A percentile compares a stretch with the other conserved stretches of the same genome.
Conservation (phyloP, 2,329 filamentous ascomycete genomes). For the Daldinia eschscholtzii region DNA sequence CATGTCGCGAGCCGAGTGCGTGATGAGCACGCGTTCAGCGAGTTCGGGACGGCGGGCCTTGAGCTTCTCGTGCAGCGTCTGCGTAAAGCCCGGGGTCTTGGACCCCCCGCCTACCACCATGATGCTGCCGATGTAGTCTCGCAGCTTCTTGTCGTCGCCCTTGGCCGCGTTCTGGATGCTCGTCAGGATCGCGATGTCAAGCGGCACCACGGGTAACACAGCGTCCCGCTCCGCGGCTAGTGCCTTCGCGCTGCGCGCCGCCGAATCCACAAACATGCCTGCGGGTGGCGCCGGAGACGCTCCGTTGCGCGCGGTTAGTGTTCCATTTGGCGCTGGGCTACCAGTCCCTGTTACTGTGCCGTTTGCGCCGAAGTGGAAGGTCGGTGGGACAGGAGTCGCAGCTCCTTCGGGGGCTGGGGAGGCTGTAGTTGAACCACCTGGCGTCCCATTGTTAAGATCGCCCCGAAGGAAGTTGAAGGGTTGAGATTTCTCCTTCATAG, state of each 20-base stretch:
- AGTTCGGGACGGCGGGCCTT: conserved; percentile 74
- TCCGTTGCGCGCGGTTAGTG: conserved; percentile 60
- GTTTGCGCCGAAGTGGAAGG: conserved; percentile 68
- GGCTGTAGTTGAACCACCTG: conserved; percentile 85
- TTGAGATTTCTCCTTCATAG: conserved; percentile 73
- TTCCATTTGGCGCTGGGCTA: conserved; percentile 65
- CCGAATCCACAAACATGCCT: conserved; percentile 64
- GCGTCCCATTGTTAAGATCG: conserved; percentile 80
- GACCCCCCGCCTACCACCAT: conserved; percentile 91
- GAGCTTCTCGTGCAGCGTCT: conserved; percentile 85
- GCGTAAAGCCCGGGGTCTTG: conserved; percentile 82
- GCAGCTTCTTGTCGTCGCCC: conserved; percentile 91
- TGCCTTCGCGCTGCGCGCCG: conserved; percentile 63
- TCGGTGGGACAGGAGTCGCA: conserved; percentile 73
- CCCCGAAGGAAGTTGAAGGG: conserved; percentile 79
- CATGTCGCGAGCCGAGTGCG: conserved; percentile 85
- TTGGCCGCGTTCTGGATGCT: conserved; percentile 89
- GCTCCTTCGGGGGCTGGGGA: conserved; percentile 86
- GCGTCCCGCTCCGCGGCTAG: conserved; percentile 80
- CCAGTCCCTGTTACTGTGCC: conserved; percentile 60
- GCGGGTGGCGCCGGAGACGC: conserved; percentile 58
- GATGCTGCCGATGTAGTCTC: conserved; percentile 89
- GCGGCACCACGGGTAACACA: conserved; percentile 83
- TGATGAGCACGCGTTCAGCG: conserved; percentile 71
- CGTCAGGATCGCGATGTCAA: conserved; percentile 90